A percentile compares a stretch with the other conserved stretches of the same genome.
Evolutionary conservation across 768 basidiomycete species (phyloP).

Genomic region (Tulasnella sp.): DNA sequence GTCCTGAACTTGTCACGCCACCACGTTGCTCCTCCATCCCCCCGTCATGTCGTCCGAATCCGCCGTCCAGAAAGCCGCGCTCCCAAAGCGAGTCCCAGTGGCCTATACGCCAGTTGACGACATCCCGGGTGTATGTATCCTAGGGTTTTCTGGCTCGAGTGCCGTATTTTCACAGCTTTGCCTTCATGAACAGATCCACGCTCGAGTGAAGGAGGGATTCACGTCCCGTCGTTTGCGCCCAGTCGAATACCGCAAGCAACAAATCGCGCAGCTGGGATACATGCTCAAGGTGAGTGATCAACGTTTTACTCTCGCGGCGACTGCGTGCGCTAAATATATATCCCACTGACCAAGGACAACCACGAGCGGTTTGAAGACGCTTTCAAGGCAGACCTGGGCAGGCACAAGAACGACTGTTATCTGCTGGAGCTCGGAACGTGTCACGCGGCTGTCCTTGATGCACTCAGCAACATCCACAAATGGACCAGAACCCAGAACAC

Average conservation of each 20-base stretch:
- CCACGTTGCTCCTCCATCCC: neutral
- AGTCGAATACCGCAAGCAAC: constrained; percentile 57
- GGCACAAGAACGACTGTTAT: constrained; percentile 1
- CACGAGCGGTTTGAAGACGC: constrained; percentile 10
- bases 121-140: neutral
- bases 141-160: neutral
- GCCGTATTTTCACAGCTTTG: too few species aligned
- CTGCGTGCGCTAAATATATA: neutral
- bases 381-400: neutral
- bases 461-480: constrained; percentile 1
- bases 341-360: neutral
- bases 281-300: constrained; percentile 10
- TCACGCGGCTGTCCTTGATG: constrained; percentile 2
- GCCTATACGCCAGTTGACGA: constrained; percentile 9
- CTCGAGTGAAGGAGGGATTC: constrained; percentile 45
- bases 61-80: neutral
- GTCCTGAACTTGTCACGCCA: too few species aligned
- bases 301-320: neutral
- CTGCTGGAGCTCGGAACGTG: neutral
- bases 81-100: neutral
- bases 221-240: constrained; percentile 49
- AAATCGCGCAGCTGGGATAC: constrained; percentile 54
- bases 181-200: constrained; percentile 56
- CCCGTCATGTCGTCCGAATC: neutral
- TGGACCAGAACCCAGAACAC: neutral